Percentiles rank a stretch among this genome's conserved stretches.
Evolutionary conservation across 2,329 filamentous ascomycete genomes (phyloP).

Genomic region (Exophiala oligosperma): DNA sequence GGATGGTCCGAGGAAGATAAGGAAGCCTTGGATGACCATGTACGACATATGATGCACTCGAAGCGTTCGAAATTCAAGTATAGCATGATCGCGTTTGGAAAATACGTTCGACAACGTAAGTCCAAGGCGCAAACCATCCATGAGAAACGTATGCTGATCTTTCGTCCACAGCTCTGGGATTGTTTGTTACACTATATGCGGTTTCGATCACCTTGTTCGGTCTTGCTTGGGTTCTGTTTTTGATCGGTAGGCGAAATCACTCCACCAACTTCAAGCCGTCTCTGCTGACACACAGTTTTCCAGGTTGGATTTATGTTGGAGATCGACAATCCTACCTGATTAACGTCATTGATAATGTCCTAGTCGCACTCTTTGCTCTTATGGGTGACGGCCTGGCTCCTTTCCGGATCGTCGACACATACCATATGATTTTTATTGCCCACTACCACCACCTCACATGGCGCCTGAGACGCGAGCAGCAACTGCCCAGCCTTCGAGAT

Average conservation of each 20-base stretch:
- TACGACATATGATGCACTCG: constrained; percentile 84
- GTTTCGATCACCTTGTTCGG: constrained; percentile 81
- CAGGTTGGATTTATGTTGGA: constrained; percentile 78
- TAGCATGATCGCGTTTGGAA: constrained; percentile 73
- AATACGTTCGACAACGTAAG: constrained; percentile 72
- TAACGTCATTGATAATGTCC: constrained; percentile 69
- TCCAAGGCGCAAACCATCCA: constrained; percentile 18
- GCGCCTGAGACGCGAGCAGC: constrained; percentile 62
- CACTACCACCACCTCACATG: constrained; percentile 69
- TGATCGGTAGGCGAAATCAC: constrained; percentile 61
- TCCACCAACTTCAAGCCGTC: background rate
- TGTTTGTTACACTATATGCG: constrained; percentile 81
- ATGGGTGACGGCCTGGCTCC: constrained; percentile 71
- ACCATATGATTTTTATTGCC: constrained; percentile 81
- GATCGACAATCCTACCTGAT: constrained; percentile 68
- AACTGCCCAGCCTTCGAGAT: constrained; percentile 63
- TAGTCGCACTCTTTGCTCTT: constrained; percentile 69
- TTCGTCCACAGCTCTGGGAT: constrained; percentile 62
- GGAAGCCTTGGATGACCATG: constrained; percentile 77
- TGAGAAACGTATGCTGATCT: constrained; percentile 2
- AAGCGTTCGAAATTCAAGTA: constrained; percentile 77
- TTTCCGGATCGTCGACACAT: constrained; percentile 78
- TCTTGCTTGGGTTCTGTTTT: constrained; percentile 84
- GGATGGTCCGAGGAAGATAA: constrained; percentile 76
- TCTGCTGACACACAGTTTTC: constrained; percentile 1